These are phyloP conservation scores for Quercus agrifolia DNA, from an alignment of 306 rosid species.

Conservation along the genomic window DNA sequence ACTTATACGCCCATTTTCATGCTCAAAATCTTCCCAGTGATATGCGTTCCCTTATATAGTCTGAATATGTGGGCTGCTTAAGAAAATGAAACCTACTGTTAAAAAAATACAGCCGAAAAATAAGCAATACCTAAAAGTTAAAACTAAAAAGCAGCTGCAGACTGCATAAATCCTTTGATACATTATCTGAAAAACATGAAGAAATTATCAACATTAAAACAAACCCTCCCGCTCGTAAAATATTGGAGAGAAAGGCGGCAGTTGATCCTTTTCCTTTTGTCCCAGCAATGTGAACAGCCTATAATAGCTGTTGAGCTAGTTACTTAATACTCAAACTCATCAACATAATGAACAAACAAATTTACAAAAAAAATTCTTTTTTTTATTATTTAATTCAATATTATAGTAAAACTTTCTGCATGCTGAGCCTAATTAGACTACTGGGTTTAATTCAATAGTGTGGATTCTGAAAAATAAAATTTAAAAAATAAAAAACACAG, in stretches of 20 bases:
- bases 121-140: constrained; percentile 1
- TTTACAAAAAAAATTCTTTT: background rate
- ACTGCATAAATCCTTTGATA: background rate
- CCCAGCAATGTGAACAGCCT: constrained; percentile 19
- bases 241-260: constrained; percentile 74
- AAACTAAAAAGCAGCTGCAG: constrained; percentile 3
- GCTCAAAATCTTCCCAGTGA: too few relatives aligned
- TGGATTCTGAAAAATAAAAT: too few relatives aligned
- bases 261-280: constrained; percentile 62
- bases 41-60: constrained; percentile 17
- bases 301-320: constrained; percentile 21
- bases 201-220: background rate
- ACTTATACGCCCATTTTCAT: too few relatives aligned
- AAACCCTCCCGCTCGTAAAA: constrained; percentile 64
- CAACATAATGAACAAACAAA: background rate
- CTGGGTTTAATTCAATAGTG: too few relatives aligned
- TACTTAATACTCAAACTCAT: background rate
- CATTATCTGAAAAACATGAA: background rate
- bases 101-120: constrained; percentile 22
- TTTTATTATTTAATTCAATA: too few relatives aligned
- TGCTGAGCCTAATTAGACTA: too few relatives aligned
- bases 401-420: too few relatives aligned
- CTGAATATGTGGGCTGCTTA: constrained; percentile 77
- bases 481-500: too few relatives aligned
- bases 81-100: constrained; percentile 30